Percentiles rank a stretch among this genome's conserved stretches.
These are phyloP conservation scores for Auriscalpium vulgare DNA, from an alignment of 768 basidiomycete species.

Conservation along the genomic window DNA sequence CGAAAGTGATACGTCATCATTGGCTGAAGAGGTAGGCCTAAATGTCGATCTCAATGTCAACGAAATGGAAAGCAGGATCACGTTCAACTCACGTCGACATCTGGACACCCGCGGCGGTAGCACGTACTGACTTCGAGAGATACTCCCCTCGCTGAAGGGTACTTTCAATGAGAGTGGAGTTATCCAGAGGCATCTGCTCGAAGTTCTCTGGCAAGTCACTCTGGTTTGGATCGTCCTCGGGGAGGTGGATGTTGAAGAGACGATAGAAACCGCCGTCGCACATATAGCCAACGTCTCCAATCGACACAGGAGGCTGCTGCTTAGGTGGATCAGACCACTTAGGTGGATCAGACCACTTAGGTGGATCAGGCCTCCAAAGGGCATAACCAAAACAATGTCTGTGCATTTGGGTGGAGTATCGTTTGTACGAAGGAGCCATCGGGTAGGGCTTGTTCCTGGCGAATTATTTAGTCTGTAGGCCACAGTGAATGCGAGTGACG, in stretches of 20 bases:
- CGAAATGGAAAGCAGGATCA: not conserved
- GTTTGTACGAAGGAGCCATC: no score
- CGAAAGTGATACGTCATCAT: not conserved
- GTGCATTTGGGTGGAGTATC: no score
- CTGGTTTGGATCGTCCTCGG: conserved; percentile 2
- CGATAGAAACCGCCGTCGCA: conserved; percentile 10
- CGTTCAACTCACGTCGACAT: not conserved
- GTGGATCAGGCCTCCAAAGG: conserved; percentile 11
- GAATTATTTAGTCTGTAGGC: no score
- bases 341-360: no score
- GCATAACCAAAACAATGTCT: not conserved
- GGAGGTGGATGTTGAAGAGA: conserved; percentile 10
- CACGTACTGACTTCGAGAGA: not conserved
- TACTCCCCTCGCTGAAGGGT: not conserved
- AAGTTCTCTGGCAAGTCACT: not conserved
- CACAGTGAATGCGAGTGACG: no score
- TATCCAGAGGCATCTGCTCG: not conserved
- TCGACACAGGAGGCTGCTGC: not conserved
- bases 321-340: conserved; percentile 4
- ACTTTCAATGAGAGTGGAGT: not conserved
- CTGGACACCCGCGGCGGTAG: not conserved
- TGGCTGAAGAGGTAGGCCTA: not conserved
- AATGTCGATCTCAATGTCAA: not conserved
- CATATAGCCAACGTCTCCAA: conserved; percentile 17
- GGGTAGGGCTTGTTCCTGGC: no score